Evolutionary conservation across 1,139 yeast species (phyloP), one percentile per base, ranked within the genome.

Genomic region (Kazachstania sp.): DNA sequence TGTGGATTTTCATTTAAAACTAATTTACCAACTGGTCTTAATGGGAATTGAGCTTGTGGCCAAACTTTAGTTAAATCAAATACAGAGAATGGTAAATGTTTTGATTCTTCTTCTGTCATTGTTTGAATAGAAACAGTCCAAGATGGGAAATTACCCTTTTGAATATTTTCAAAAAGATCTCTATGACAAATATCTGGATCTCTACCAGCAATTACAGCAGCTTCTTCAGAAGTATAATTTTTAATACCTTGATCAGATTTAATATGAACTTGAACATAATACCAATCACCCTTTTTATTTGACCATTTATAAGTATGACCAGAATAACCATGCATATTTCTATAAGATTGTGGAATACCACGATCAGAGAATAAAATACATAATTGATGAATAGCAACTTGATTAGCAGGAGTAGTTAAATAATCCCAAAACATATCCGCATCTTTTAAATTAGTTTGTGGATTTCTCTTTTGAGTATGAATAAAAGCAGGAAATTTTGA

Each of bases 371-470:
- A 79, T 65, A 80, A 67, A 54, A 74, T 69, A 70, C 74, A 72
- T 45, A 81, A 80, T 66, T 81, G 86, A 63, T 81, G 87, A 49
- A 75, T 69, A 19, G 83, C 71, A 60, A 81, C 86, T 64, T 77
- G 82, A 62, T 80, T 80, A 54, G 70, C 73, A 12, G 64, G 64
- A 37, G 73, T 66, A 45, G 75, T 71, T 66, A 79, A 71, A 64
- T 78, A 81, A 64, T 81, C 86, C 86, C 86, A 81, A 57, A 79
- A 79, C 81, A 77, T 77, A 66, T 78, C 74, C 23, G 86, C 77
- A 66, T 86, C 95, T 66, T 84, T 84, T 67, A 83, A 72, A 68
- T 85, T 84, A 44, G 94, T 85, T 69, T 84, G 79, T 43, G 95
- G 95, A 70, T 83, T 79, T 66, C 86, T 62, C 75, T 81, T 81